These are phyloP conservation scores for Dendrobium huoshanense DNA, from an alignment of 106 monocot species.

Conservation along the genomic window DNA sequence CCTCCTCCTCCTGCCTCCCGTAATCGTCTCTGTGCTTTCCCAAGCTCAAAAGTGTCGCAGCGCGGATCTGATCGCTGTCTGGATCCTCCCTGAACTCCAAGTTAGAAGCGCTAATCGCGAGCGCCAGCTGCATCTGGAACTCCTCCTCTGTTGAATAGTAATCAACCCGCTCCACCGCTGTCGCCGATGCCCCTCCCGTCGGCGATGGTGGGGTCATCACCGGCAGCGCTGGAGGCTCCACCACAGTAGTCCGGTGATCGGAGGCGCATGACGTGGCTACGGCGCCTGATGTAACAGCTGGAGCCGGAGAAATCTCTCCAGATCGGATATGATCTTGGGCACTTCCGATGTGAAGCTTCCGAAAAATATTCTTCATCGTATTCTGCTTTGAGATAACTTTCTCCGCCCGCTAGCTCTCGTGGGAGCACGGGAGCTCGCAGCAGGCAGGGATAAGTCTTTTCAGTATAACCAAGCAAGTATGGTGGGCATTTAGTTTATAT, in stretches of 20 bases:
- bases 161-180: constrained; percentile 29
- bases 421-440: neutral
- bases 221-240: neutral
- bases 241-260: constrained; percentile 1
- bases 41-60: constrained; percentile 20
- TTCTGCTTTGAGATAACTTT: neutral
- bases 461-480: no score
- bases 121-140: constrained; percentile 91
- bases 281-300: neutral
- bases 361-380: constrained; percentile 10
- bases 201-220: neutral
- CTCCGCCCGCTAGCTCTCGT: neutral
- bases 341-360: constrained; percentile 11
- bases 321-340: neutral
- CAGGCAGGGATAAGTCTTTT: no score
- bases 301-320: neutral
- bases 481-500: no score
- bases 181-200: constrained; percentile 3
- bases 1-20: constrained; percentile 21
- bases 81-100: constrained; percentile 59
- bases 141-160: constrained; percentile 88
- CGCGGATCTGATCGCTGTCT: constrained; percentile 75
- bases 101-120: constrained; percentile 89
- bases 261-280: neutral
- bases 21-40: constrained; percentile 8